Evolutionary conservation across 2,329 filamentous ascomycete genomes (phyloP).

Genomic region (Calonectria crousiana): DNA sequence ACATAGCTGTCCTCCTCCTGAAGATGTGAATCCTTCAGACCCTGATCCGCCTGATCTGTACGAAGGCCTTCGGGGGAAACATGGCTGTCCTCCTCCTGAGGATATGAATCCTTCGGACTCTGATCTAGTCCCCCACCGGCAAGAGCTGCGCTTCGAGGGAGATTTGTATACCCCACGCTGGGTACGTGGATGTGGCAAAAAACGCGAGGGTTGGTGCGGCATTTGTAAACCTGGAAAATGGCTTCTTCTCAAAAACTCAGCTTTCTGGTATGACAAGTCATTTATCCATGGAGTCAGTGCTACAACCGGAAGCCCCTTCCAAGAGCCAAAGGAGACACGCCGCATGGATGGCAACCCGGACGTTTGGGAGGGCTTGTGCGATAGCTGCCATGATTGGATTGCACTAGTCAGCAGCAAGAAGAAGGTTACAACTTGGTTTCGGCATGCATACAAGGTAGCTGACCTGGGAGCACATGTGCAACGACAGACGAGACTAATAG

Average conservation of each 20-base stretch:
- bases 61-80: constrained; percentile 79
- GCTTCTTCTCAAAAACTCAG: constrained; percentile 92
- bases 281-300: constrained; percentile 90
- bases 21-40: constrained; percentile 85
- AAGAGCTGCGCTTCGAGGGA: constrained; percentile 82
- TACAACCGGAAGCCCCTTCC: constrained; percentile 82
- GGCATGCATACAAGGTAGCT: constrained; percentile 86
- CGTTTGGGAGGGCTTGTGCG: constrained; percentile 84
- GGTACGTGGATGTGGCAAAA: constrained; percentile 88
- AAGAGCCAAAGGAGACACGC: constrained; percentile 79
- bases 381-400: constrained; percentile 85
- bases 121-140: constrained; percentile 81
- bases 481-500: constrained; percentile 34
- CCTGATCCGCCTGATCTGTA: constrained; percentile 84
- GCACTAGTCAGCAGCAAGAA: constrained; percentile 87
- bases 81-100: constrained; percentile 78
- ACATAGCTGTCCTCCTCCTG: constrained; percentile 78
- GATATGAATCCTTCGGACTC: constrained; percentile 86
- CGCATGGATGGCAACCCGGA: constrained; percentile 85
- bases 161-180: constrained; percentile 87
- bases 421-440: constrained; percentile 92
- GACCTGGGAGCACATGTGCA: background rate
- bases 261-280: constrained; percentile 94
- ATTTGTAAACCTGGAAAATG: constrained; percentile 88
- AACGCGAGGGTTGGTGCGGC: constrained; percentile 90